Percentiles rank a stretch among this genome's conserved stretches.
These are phyloP conservation scores for Sporothrix protearum DNA, from an alignment of 2,329 filamentous ascomycete genomes.

Conservation along the genomic window DNA sequence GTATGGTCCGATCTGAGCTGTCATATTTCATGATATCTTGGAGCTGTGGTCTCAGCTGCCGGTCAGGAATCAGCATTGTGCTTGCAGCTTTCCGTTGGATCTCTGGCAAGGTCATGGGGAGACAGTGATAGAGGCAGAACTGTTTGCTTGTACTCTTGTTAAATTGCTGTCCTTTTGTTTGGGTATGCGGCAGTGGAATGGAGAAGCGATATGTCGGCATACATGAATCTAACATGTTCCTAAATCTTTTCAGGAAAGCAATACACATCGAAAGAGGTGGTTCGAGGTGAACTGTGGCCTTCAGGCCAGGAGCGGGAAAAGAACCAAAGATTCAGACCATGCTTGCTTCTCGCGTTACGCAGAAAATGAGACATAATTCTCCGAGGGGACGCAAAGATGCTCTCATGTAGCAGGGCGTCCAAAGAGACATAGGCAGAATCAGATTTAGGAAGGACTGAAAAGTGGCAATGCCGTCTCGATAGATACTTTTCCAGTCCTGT, in stretches of 20 bases:
- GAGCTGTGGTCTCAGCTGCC: background rate
- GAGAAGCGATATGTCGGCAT: background rate
- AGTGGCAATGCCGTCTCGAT: background rate
- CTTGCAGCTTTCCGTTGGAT: background rate
- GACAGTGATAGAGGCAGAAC: background rate
- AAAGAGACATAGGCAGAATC: background rate
- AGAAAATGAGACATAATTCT: constrained; percentile 14
- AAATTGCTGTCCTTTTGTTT: background rate
- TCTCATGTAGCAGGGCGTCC: constrained; percentile 1
- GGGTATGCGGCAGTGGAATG: background rate
- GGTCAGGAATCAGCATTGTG: background rate
- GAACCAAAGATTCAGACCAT: background rate
- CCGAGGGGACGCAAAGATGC: constrained; percentile 8
- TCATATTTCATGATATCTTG: background rate
- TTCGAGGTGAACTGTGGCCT: background rate
- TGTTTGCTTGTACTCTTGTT: background rate
- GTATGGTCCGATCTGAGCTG: background rate
- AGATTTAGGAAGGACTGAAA: background rate
- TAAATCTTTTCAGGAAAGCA: background rate
- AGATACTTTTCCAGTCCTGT: background rate
- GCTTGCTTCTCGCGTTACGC: background rate
- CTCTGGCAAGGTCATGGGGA: background rate
- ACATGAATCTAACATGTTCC: background rate
- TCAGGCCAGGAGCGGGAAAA: background rate
- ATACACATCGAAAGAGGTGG: background rate